Evolutionary conservation across 305 asterid species (phyloP), one percentile per base, ranked within the genome.

Genomic region (Nicotiana rustica): DNA sequence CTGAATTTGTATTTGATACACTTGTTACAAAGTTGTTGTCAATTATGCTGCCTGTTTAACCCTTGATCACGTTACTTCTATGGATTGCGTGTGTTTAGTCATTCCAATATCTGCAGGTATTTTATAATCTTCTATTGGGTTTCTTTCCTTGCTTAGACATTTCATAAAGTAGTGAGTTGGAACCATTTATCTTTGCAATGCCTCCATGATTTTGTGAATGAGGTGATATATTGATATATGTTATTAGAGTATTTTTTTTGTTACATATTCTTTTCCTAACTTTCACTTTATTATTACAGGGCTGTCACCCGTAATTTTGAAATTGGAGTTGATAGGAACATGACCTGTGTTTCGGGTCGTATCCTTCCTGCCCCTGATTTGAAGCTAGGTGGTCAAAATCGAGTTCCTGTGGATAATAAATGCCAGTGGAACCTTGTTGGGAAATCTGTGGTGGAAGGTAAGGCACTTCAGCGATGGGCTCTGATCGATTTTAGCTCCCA

Each of bases 371-470:
- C 95, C 29, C 97, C 93, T n/a, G 87, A 85, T 6, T 60, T 93
- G 84, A 93, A 84, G 85, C 38, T 93, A 76, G 87, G 93, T 73
- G 81, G 85, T 79, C 78, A 62, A 55, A 83, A 68, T 62, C 90
- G 89, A 59, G 38, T 29, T 49, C 21, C 21, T 5, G 49, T 80
- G n/a, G 36, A 78, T 6, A 91, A 82, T 10, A 91, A 89, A 82
- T 86, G 96, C 80, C 91, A 92, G 35, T 92, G 91, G 95, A 87
- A 88, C 82, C 91, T 91, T 76, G 85, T 86, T n/a, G 85, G 89
- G 4, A 89, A 85, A 81, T 82, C 88, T 57, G 91, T 93, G 21
- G 89, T 85, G 67, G 87, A 89, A 17, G 92, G 89, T 67, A 89
- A 77, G 86, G 62, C 83, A 0, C 73, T 90, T 21, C 90, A 90